Evolutionary conservation across 495 filamentous ascomycete genomes (phyloP).

Genomic region (Aspergillus egyptiacus): DNA sequence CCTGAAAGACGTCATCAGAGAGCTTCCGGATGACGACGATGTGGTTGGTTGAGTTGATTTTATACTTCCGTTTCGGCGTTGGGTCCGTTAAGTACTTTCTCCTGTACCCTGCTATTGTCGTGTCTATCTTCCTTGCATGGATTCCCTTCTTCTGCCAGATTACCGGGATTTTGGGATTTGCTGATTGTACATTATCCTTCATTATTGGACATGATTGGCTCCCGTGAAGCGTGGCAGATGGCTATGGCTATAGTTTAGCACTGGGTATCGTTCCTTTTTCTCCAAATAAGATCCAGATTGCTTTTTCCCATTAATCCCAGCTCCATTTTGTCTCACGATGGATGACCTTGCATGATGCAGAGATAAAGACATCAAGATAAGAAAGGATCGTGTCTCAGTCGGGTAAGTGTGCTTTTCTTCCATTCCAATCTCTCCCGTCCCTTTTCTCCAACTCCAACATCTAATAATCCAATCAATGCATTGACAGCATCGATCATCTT

Average conservation of each 20-base stretch:
- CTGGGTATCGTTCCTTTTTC: too few relatives aligned
- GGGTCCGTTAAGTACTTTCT: neutral
- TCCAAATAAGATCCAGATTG: too few relatives aligned
- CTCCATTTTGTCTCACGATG: too few relatives aligned
- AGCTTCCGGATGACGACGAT: slow-evolving; percentile 69
- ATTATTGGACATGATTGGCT: slow-evolving; percentile 11
- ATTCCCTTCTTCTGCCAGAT: neutral
- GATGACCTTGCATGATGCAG: neutral
- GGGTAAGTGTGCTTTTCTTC: too few relatives aligned
- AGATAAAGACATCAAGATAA: neutral
- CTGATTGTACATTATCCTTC: slow-evolving; percentile 12
- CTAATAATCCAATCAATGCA: neutral
- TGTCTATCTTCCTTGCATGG: neutral
- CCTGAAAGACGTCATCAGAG: slow-evolving; percentile 67
- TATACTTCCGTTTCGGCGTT: neutral
- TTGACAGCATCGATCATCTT: neutral
- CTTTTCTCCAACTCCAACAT: neutral
- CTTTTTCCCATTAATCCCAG: too few relatives aligned
- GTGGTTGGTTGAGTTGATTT: slow-evolving; percentile 24
- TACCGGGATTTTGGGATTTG: neutral
- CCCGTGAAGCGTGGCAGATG: too few relatives aligned
- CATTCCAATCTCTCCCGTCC: neutral
- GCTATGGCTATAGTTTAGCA: too few relatives aligned
- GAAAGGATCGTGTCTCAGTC: too few relatives aligned
- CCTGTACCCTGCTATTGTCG: neutral